Conservation (phyloP, 495 filamentous ascomycete species). For the Lasiosphaeria ovina region DNA sequence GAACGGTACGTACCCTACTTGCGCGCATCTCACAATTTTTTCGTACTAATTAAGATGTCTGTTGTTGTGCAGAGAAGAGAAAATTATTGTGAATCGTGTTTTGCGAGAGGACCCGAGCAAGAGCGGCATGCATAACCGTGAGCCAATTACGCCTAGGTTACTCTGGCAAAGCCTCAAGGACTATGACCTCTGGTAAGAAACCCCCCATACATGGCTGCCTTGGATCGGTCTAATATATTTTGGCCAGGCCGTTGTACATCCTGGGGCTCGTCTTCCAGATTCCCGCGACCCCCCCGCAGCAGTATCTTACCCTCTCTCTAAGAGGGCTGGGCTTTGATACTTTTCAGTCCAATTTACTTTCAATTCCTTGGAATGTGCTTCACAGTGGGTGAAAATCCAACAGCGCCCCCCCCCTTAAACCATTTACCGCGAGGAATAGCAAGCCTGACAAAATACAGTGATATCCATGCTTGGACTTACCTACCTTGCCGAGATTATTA, state of each 20-base stretch:
- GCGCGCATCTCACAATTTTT: not conserved
- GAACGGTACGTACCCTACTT: constrained; percentile 38
- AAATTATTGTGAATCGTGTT: constrained; percentile 71
- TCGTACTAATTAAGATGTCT: not conserved
- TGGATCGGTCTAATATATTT: not conserved
- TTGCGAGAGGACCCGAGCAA: constrained; percentile 71
- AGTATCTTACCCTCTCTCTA: constrained; percentile 67
- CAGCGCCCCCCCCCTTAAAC: too few species aligned
- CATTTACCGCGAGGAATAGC: not conserved
- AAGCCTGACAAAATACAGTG: constrained; percentile 19
- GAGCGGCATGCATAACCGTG: constrained; percentile 58
- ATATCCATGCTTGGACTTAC: constrained; percentile 48
- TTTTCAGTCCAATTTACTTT: constrained; percentile 60
- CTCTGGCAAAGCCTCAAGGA: constrained; percentile 64
- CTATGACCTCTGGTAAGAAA: constrained; percentile 64
- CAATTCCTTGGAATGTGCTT: constrained; percentile 38
- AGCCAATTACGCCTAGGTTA: constrained; percentile 59
- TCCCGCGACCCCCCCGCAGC: constrained; percentile 53
- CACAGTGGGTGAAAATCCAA: constrained; percentile 30
- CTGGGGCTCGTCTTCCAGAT: constrained; percentile 64
- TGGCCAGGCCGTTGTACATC: constrained; percentile 58
- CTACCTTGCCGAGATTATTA: constrained; percentile 49
- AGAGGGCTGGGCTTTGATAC: constrained; percentile 64
- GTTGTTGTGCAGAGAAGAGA: constrained; percentile 49
- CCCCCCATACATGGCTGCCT: not conserved